These are phyloP conservation scores for Torulaspora pretoriensis DNA, from an alignment of 1,139 yeast species.

Conservation along the genomic window DNA sequence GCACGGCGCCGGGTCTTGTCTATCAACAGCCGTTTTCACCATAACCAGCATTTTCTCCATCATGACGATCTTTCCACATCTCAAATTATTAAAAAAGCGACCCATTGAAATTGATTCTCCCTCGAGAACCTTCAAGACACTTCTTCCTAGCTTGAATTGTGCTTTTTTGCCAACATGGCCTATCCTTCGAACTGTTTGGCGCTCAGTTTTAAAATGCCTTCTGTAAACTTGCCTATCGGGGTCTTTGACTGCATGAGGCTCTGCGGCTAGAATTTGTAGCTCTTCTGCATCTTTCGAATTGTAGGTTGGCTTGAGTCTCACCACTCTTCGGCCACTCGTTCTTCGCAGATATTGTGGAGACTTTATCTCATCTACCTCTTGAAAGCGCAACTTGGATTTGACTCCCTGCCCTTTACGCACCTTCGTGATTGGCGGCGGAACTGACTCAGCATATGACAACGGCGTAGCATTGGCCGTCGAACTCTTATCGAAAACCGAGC, in stretches of 20 bases:
- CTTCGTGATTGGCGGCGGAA: neutral
- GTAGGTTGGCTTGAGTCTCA: conserved; percentile 7
- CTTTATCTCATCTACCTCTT: neutral
- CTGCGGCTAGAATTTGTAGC: conserved; percentile 7
- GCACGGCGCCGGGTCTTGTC: conserved; percentile 30
- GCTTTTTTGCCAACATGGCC: conserved; percentile 10
- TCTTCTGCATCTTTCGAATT: conserved; percentile 7
- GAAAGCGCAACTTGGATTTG: neutral
- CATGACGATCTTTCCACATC: conserved; percentile 59
- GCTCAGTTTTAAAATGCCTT: conserved; percentile 7
- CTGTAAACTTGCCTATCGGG: neutral
- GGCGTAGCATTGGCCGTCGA: conserved; percentile 4
- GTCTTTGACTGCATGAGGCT: conserved; percentile 16
- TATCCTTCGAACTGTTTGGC: conserved; percentile 7
- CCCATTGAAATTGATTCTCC: neutral
- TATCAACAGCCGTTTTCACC: conserved; percentile 42
- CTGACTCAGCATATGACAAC: neutral
- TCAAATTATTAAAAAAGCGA: conserved; percentile 12
- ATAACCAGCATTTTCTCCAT: conserved; percentile 63
- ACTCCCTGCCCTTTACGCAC: neutral
- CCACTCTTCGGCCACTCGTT: conserved; percentile 2
- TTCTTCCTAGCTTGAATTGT: conserved; percentile 11
- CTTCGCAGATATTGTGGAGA: neutral
- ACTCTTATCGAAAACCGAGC: neutral
- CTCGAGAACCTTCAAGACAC: neutral